phyloP scores from a whole-genome alignment of 192 early-diverging fungal species.

The Bifiguratus adelaidae region DNA sequence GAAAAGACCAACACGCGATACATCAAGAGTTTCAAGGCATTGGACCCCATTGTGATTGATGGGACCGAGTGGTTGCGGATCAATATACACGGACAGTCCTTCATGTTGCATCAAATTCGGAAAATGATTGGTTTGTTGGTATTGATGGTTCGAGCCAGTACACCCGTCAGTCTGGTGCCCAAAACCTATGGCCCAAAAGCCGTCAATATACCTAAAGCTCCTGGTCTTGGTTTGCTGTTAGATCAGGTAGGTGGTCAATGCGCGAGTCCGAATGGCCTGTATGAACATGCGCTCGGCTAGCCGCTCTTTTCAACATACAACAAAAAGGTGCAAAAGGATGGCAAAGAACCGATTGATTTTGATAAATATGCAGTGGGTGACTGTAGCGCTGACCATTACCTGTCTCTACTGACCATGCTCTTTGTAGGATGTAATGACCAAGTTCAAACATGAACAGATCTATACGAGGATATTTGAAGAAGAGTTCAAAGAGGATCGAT shows the following conservation, averaged over 20 bases:
- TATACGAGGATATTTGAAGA: slow-evolving; percentile 69
- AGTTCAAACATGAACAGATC: slow-evolving; percentile 85
- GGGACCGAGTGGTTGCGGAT: slow-evolving; percentile 84
- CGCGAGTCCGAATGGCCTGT: not conserved
- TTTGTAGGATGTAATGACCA: slow-evolving; percentile 54
- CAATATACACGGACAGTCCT: slow-evolving; percentile 91
- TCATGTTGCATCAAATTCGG: slow-evolving; percentile 99
- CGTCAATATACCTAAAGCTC: slow-evolving; percentile 96
- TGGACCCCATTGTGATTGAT: slow-evolving; percentile 55
- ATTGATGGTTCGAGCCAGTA: slow-evolving; percentile 64
- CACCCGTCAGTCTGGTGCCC: slow-evolving; percentile 57
- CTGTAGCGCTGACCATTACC: not conserved
- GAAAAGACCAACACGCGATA: slow-evolving; percentile 71
- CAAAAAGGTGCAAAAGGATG: slow-evolving; percentile 20
- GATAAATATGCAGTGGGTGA: slow-evolving; percentile 30
- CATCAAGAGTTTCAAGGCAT: slow-evolving; percentile 73
- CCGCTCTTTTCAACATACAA: slow-evolving; percentile 64
- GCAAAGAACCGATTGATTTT: slow-evolving; percentile 38
- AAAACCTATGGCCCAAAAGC: slow-evolving; percentile 50
- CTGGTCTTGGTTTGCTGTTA: slow-evolving; percentile 80
- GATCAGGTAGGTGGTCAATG: slow-evolving; percentile 40
- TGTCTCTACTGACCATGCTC: not conserved
- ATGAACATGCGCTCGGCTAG: slow-evolving; percentile 1
- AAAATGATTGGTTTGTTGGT: slow-evolving; percentile 97
- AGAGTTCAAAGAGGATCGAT: slow-evolving; percentile 55